These are phyloP conservation scores for Xylariaceae sp. DNA, from an alignment of 2,329 filamentous ascomycete genomes.

Conservation along the genomic window DNA sequence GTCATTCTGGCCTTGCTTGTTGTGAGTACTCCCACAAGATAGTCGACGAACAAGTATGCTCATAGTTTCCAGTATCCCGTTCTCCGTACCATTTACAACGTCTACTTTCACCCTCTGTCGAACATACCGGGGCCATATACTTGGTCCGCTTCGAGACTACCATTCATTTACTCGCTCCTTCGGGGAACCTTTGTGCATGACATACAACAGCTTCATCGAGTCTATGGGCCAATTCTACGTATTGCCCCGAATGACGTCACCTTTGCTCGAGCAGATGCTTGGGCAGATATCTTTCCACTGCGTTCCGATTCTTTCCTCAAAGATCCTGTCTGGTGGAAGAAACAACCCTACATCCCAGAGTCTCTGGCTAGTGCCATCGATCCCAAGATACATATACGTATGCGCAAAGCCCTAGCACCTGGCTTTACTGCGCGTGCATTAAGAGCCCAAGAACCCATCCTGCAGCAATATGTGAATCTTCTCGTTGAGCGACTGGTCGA, in stretches of 20 bases:
- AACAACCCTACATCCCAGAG: constrained; percentile 32
- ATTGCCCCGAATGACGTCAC: constrained; percentile 36
- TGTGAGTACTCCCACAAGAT: too few species aligned
- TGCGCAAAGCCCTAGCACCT: constrained; percentile 35
- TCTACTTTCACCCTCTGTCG: constrained; percentile 31
- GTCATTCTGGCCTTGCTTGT: too few species aligned
- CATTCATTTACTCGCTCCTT: constrained; percentile 29
- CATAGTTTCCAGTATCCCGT: constrained; percentile 26
- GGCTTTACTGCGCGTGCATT: constrained; percentile 38
- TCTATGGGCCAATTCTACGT: constrained; percentile 32
- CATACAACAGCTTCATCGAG: constrained; percentile 32
- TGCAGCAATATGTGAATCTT: constrained; percentile 38
- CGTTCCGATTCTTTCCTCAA: constrained; percentile 35
- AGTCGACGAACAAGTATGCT: too few species aligned
- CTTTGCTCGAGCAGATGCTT: constrained; percentile 31
- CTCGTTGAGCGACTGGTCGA: constrained; percentile 34
- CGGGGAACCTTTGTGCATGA: constrained; percentile 31
- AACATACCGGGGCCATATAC: constrained; percentile 26
- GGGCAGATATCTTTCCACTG: constrained; percentile 31
- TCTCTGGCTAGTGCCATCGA: constrained; percentile 41
- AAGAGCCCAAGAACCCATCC: constrained; percentile 39
- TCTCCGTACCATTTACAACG: constrained; percentile 17
- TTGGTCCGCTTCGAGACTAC: constrained; percentile 32
- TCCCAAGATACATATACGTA: constrained; percentile 32
- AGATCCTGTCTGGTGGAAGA: constrained; percentile 40